phyloP scores from a whole-genome alignment of 495 filamentous ascomycete genomes.

The Podospora pseudoanserina region DNA sequence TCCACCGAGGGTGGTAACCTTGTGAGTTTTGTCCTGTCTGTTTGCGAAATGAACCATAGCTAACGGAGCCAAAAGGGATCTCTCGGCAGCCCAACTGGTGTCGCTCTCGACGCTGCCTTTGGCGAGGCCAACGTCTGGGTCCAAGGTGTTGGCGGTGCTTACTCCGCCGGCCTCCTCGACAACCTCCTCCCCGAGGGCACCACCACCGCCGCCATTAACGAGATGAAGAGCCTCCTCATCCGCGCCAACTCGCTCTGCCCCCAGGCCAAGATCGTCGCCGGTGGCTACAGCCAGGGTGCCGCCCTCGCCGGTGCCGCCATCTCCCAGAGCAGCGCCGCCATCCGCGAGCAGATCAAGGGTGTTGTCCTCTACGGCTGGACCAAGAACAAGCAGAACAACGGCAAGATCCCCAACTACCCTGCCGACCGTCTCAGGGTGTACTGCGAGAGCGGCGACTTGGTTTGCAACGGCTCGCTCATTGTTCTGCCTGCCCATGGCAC shows the following conservation, averaged over 20 bases:
- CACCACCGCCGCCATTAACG: slow-evolving; percentile 33
- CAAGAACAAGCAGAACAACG: slow-evolving; percentile 49
- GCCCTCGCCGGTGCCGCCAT: slow-evolving; percentile 52
- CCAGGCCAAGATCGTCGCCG: slow-evolving; percentile 37
- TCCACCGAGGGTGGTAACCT: slow-evolving; percentile 46
- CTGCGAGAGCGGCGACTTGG: slow-evolving; percentile 51
- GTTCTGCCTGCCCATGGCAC: slow-evolving; percentile 26
- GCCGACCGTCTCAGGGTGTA: slow-evolving; percentile 45
- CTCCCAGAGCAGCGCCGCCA: slow-evolving; percentile 35
- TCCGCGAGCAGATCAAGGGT: slow-evolving; percentile 49
- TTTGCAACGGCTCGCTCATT: slow-evolving; percentile 52
- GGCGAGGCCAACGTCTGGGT: slow-evolving; percentile 31
- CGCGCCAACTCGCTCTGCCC: slow-evolving; percentile 35
- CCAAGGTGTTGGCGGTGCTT: slow-evolving; percentile 37
- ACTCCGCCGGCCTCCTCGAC: slow-evolving; percentile 34
- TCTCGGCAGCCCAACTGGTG: slow-evolving; percentile 29
- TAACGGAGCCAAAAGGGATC: slow-evolving; percentile 20
- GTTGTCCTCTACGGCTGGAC: slow-evolving; percentile 58
- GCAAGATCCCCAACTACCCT: slow-evolving; percentile 47
- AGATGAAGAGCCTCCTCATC: slow-evolving; percentile 33
- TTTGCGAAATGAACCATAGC: neutral
- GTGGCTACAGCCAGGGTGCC: slow-evolving; percentile 51
- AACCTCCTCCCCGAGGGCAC: slow-evolving; percentile 37
- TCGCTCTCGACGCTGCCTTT: slow-evolving; percentile 28
- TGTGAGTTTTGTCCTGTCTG: slow-evolving; percentile 28